A percentile compares a stretch with the other conserved stretches of the same genome.
These are phyloP conservation scores for Lentinula raphanica DNA, from an alignment of 768 basidiomycete genomes.

Conservation along the genomic window DNA sequence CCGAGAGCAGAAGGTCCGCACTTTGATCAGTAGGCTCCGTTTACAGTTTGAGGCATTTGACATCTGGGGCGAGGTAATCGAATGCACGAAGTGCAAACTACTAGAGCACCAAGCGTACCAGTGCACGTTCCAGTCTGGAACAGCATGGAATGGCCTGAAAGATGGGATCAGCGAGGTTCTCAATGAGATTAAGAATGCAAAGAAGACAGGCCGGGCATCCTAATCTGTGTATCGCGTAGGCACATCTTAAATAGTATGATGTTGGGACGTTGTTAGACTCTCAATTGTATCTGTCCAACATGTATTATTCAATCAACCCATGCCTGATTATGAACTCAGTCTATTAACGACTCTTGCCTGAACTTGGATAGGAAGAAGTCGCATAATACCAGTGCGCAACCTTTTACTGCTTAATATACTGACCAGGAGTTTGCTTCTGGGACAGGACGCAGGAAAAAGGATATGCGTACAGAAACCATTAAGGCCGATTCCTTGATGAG, in stretches of 20 bases:
- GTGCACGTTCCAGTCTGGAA: not conserved
- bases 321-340: not conserved
- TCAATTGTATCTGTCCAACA: too few species aligned
- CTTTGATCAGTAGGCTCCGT: not conserved
- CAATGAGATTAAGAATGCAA: too few species aligned
- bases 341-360: not conserved
- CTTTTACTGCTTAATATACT: not conserved
- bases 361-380: not conserved
- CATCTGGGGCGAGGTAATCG: not conserved
- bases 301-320: not conserved
- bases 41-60: not conserved
- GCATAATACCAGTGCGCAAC: not conserved
- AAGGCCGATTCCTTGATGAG: not conserved
- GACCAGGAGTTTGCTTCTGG: not conserved
- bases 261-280: too few species aligned
- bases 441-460: not conserved
- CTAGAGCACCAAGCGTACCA: not conserved
- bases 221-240: too few species aligned
- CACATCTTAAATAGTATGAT: too few species aligned
- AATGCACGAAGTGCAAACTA: not conserved
- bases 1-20: not conserved
- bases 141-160: not conserved
- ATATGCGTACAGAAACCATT: not conserved
- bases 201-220: too few species aligned
- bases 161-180: too few species aligned